Conservation (phyloP, 2,329 filamentous ascomycete species). For the Xylariaceae sp. region DNA sequence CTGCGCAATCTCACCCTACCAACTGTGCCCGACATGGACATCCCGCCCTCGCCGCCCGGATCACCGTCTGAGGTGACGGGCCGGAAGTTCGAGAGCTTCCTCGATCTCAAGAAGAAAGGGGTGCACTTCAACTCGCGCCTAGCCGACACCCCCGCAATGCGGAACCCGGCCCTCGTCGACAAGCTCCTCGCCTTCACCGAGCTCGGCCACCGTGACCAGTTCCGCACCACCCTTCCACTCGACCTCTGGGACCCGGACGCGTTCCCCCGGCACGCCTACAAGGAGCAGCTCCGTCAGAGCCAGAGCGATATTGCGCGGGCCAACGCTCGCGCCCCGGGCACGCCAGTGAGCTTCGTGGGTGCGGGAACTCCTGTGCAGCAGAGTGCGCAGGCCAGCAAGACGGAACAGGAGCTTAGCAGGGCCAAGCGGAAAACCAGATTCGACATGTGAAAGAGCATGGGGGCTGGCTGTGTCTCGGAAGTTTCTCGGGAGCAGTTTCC, state of each 20-base stretch:
- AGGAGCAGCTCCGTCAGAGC: slow-evolving; percentile 43
- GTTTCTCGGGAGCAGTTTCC: too few species aligned
- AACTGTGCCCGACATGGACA: slow-evolving; percentile 63
- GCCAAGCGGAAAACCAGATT: slow-evolving; percentile 34
- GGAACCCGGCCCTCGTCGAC: slow-evolving; percentile 66
- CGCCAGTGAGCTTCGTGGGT: slow-evolving; percentile 47
- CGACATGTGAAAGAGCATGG: slow-evolving; percentile 24
- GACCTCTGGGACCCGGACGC: slow-evolving; percentile 53
- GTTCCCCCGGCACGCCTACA: slow-evolving; percentile 52
- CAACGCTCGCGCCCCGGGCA: slow-evolving; percentile 39
- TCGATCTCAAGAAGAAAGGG: slow-evolving; percentile 69
- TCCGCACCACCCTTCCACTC: slow-evolving; percentile 54
- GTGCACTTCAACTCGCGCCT: slow-evolving; percentile 75
- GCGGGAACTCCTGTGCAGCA: slow-evolving; percentile 24
- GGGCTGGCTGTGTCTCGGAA: too few species aligned
- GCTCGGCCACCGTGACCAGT: slow-evolving; percentile 52
- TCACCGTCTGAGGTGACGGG: slow-evolving; percentile 49
- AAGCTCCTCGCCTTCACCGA: slow-evolving; percentile 66
- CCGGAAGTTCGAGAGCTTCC: slow-evolving; percentile 67
- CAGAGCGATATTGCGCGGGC: slow-evolving; percentile 43
- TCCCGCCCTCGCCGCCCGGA: slow-evolving; percentile 67
- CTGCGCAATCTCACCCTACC: slow-evolving; percentile 71
- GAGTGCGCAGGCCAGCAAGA: slow-evolving; percentile 19
- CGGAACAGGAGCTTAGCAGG: slow-evolving; percentile 3
- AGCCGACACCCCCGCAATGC: slow-evolving; percentile 58